Evolutionary conservation across 495 filamentous ascomycete species (phyloP), one percentile per base, ranked within the genome.

Genomic region (Talaromyces wortmannii): DNA sequence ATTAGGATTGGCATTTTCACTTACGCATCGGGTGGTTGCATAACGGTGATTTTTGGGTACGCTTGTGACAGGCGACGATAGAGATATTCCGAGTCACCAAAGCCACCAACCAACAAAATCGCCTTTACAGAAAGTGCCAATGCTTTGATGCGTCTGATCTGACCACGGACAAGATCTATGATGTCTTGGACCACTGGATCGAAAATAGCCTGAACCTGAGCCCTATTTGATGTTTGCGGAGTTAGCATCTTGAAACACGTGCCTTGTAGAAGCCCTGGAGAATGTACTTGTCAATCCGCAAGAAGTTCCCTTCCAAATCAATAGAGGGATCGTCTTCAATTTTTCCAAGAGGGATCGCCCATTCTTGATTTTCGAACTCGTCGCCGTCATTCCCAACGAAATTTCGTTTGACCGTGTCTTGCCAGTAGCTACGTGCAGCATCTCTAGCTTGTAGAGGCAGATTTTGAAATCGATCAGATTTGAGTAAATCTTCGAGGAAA

Each of bases 21-120:
- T 77, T 80, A 86, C 53, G 81, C 78, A 65, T 87, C 76, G 42
- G 74, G 69, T 0, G 85, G 85, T 55, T 86, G 83, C 62, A 87
- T 71, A 17, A 87, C 70, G 43, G 76, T 68, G 10, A 84, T 68
- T 0, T 61, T 62, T 15, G 74, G 65, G 13, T 68, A 64, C 6
- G 63, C 53, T 63, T 60, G 52, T 76, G 69, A n/a, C 49, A 90
- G 64, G 0, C 80, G 71, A 58, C 77, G 76, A 56, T 78, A 82
- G 49, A 89, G 75, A 63, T 87, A 89, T 57, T 78, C 80, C 17
- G 79, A 85, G 40, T 79, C 75, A n/a, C 86, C 86, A 55, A 89
- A 86, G 0, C 87, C 87, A 4, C 86, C 86, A 13, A 89, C 87
- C 0, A 89, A 75, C n/a, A 89, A 69, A 32, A 89, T 82, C 3